Conservation (phyloP, 2,329 filamentous ascomycete genomes). For the Phaeosphaeria sp. region DNA sequence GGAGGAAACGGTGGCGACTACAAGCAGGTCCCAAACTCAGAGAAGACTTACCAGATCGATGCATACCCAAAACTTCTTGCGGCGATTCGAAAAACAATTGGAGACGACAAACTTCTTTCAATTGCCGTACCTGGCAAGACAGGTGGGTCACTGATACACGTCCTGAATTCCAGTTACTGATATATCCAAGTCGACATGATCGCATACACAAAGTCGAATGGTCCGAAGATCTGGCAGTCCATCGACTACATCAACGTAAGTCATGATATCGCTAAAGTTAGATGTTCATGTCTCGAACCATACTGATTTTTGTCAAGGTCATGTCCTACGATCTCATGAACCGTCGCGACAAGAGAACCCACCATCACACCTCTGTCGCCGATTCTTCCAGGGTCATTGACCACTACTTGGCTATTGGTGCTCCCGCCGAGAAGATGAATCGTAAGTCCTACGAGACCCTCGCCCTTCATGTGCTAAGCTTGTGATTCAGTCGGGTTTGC, state of each 20-base stretch:
- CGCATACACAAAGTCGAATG: slow-evolving; percentile 65
- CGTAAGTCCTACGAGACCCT: slow-evolving; percentile 15
- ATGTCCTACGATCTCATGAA: slow-evolving; percentile 80
- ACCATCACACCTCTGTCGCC: slow-evolving; percentile 69
- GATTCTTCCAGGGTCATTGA: slow-evolving; percentile 63
- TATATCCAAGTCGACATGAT: slow-evolving; percentile 66
- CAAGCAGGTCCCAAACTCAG: slow-evolving; percentile 65
- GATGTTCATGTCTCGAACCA: background rate
- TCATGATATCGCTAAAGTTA: background rate
- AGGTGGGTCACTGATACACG: slow-evolving; percentile 4
- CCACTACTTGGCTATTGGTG: slow-evolving; percentile 66
- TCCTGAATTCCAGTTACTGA: slow-evolving; percentile 1
- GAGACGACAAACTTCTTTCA: slow-evolving; percentile 65
- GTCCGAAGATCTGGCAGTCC: slow-evolving; percentile 64
- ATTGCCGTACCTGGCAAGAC: slow-evolving; percentile 66
- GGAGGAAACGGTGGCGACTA: slow-evolving; percentile 74
- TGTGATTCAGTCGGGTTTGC: slow-evolving; percentile 63
- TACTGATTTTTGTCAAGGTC: slow-evolving; percentile 44
- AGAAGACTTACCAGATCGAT: slow-evolving; percentile 66
- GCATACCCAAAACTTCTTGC: slow-evolving; percentile 68
- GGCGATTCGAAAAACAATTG: slow-evolving; percentile 65
- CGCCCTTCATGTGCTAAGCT: background rate
- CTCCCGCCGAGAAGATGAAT: slow-evolving; percentile 64
- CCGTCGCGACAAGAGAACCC: slow-evolving; percentile 67
- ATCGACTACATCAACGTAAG: slow-evolving; percentile 69